These are phyloP conservation scores for Exsudoporus frostii DNA, from an alignment of 768 basidiomycete species.

Conservation along the genomic window DNA sequence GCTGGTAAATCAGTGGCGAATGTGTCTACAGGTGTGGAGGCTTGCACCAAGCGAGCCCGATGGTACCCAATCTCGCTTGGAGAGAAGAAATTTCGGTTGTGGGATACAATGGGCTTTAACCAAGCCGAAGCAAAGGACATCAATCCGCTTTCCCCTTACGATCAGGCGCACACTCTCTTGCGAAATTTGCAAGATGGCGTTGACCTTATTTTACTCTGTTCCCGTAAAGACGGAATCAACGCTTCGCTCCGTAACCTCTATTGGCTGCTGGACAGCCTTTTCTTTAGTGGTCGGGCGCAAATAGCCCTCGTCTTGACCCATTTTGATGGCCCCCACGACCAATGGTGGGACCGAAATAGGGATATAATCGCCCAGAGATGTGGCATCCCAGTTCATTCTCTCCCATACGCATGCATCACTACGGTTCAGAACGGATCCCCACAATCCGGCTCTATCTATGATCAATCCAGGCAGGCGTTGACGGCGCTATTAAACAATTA, in stretches of 20 bases:
- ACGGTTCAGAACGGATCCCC: conserved; percentile 4
- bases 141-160: conserved; percentile 21
- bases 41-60: conserved; percentile 33
- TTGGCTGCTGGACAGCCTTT: conserved; percentile 35
- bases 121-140: conserved; percentile 17
- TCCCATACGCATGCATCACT: conserved; percentile 20
- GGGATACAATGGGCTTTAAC: conserved; percentile 35
- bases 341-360: conserved; percentile 40
- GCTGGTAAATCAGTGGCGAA: conserved; percentile 25
- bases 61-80: conserved; percentile 21
- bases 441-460: neutral
- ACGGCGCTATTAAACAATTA: conserved; percentile 6
- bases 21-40: conserved; percentile 27
- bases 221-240: conserved; percentile 38
- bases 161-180: conserved; percentile 34
- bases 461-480: conserved; percentile 15
- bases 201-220: conserved; percentile 38
- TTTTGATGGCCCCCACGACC: conserved; percentile 31
- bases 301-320: conserved; percentile 39
- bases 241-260: conserved; percentile 36
- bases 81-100: conserved; percentile 25
- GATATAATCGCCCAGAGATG: conserved; percentile 15
- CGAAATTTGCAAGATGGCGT: conserved; percentile 33
- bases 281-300: conserved; percentile 36
- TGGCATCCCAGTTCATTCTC: conserved; percentile 7